Conservation (phyloP, 306 rosid genomes). For the Psophocarpus tetragonolobus region DNA sequence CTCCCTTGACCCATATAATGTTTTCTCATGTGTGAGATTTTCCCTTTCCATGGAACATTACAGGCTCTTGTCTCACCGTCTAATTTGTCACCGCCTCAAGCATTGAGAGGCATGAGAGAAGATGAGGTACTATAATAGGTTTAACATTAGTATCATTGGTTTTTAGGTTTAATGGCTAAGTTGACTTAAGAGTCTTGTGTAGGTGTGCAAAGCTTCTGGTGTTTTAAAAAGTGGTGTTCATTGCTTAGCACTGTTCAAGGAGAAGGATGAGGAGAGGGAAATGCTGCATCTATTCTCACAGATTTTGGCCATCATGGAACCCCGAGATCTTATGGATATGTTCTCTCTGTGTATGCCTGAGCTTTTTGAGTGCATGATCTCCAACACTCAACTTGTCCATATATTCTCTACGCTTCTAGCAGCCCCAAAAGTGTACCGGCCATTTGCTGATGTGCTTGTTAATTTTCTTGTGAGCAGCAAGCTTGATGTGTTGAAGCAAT, state of each 20-base stretch:
- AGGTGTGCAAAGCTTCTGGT: constrained; percentile 97
- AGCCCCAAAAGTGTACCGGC: constrained; percentile 80
- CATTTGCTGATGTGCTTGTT: constrained; percentile 94
- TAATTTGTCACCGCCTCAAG: constrained; percentile 74
- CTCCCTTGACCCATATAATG: constrained; percentile 33
- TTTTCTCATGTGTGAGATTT: constrained; percentile 58
- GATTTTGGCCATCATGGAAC: constrained; percentile 97
- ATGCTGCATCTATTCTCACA: constrained; percentile 94
- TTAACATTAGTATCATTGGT: constrained; percentile 24
- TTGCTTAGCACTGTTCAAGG: constrained; percentile 96
- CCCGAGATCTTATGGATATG: constrained; percentile 99
- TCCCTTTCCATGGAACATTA: constrained; percentile 49
- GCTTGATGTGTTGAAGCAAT: constrained; percentile 82
- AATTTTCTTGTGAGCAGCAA: constrained; percentile 86
- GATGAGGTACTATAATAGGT: constrained; percentile 73
- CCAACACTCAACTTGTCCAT: constrained; percentile 87
- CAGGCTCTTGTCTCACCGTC: constrained; percentile 83
- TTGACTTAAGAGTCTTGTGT: constrained; percentile 37
- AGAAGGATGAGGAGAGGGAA: constrained; percentile 98
- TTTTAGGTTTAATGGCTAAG: constrained; percentile 30
- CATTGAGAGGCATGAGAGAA: constrained; percentile 94
- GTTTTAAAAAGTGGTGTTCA: constrained; percentile 96
- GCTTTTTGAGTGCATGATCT: constrained; percentile 96
- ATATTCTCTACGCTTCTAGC: constrained; percentile 90
- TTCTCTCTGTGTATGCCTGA: constrained; percentile 98